Evolutionary conservation across 148 eudicot genomes (phyloP).

Genomic region (Chenopodium suecicum): DNA sequence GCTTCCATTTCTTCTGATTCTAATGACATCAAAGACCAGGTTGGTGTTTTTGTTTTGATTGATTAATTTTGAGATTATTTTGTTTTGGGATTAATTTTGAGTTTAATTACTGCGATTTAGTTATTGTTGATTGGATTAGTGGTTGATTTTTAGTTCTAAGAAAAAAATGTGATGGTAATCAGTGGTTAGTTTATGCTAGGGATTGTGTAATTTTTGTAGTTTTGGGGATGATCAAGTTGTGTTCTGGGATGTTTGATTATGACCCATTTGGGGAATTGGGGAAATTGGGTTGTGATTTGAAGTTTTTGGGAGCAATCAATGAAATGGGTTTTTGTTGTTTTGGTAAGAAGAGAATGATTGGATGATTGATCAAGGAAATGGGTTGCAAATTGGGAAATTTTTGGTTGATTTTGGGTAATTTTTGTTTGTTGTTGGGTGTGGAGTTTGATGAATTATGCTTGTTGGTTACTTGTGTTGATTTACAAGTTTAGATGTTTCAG

Average conservation of each 20-base stretch:
- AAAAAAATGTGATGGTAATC: slow-evolving; percentile 8
- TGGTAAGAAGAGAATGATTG: background rate
- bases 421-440: slow-evolving; percentile 1
- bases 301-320: slow-evolving; percentile 9
- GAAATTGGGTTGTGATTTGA: slow-evolving; percentile 15
- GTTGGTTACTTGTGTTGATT: background rate
- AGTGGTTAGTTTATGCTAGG: background rate
- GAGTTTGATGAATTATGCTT: slow-evolving; percentile 16
- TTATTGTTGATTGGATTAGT: background rate
- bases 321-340: background rate
- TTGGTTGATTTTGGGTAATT: background rate
- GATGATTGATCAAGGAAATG: background rate
- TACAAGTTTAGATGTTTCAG: background rate
- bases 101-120: too few relatives aligned
- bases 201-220: background rate
- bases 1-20: slow-evolving; percentile 60
- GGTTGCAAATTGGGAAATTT: background rate
- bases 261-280: background rate
- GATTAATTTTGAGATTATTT: background rate
- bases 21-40: slow-evolving; percentile 85
- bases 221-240: slow-evolving; percentile 15
- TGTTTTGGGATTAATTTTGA: background rate
- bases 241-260: slow-evolving; percentile 5
- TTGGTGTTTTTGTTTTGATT: slow-evolving; percentile 13
- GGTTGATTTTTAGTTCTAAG: background rate